phyloP scores from a whole-genome alignment of 2,329 filamentous ascomycete genomes.

The Taxawa tesnikishii region DNA sequence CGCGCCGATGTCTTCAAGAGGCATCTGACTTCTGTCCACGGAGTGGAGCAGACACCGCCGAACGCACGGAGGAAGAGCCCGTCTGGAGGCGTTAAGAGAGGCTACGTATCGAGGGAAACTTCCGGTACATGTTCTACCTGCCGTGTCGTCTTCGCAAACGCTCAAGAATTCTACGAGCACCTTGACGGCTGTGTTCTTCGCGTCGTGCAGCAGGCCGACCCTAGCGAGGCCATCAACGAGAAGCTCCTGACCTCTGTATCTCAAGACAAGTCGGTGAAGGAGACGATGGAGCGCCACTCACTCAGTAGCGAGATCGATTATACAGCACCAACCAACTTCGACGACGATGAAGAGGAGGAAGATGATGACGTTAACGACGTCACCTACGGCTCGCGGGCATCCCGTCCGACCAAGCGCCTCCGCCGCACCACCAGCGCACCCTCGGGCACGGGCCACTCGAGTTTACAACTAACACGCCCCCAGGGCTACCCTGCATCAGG shows the following conservation, averaged over 20 bases:
- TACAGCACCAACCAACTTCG: constrained; percentile 26
- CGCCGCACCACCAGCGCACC: constrained; percentile 15
- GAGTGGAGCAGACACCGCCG: constrained; percentile 83
- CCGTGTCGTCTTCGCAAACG: constrained; percentile 67
- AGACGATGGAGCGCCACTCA: constrained; percentile 46
- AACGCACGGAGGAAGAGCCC: constrained; percentile 71
- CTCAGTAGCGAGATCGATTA: constrained; percentile 37
- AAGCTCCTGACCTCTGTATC: constrained; percentile 46
- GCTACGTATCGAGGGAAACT: constrained; percentile 60
- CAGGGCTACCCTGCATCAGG: constrained; percentile 30
- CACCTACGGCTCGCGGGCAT: constrained; percentile 43
- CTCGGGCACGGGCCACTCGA: too few species aligned
- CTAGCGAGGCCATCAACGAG: constrained; percentile 45
- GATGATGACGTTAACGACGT: constrained; percentile 43
- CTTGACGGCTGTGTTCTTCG: constrained; percentile 59
- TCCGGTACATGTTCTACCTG: constrained; percentile 89
- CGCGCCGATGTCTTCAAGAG: constrained; percentile 92
- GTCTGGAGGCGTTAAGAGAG: constrained; percentile 35
- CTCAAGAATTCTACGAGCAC: constrained; percentile 97
- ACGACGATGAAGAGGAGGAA: constrained; percentile 49
- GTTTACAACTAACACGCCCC: constrained; percentile 38
- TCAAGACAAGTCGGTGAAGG: constrained; percentile 43
- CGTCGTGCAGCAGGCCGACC: constrained; percentile 48
- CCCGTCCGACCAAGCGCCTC: constrained; percentile 30
- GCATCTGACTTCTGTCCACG: constrained; percentile 80